Evolutionary conservation across 78 protist genomes (phyloP).

Genomic region (Diacronema lutheri): DNA sequence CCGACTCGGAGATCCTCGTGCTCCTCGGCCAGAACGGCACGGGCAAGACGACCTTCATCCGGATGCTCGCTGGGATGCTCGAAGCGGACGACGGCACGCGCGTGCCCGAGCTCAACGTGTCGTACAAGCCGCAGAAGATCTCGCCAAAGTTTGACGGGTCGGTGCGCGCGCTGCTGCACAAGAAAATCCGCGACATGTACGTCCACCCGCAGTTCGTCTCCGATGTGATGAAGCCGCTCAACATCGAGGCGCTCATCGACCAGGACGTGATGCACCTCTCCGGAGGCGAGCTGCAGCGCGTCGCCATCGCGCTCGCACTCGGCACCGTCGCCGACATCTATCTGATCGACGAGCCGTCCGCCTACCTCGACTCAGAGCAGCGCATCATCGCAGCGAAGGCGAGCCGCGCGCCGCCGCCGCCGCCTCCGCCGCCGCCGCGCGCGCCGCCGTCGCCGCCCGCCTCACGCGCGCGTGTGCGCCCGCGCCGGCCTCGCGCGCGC

Average conservation of each 20-base stretch:
- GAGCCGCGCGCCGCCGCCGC: too few species aligned
- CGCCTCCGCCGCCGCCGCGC: too few species aligned
- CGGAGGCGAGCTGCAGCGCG: constrained; percentile 99
- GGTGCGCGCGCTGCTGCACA: constrained; percentile 81
- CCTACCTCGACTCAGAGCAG: constrained; percentile 99
- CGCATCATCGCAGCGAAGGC: constrained; percentile 90
- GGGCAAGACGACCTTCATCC: constrained; percentile 99
- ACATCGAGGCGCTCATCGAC: constrained; percentile 84
- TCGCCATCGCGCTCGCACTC: constrained; percentile 90
- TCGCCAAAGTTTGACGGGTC: constrained; percentile 85
- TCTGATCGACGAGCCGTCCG: constrained; percentile 99
- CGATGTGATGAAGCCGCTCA: constrained; percentile 95
- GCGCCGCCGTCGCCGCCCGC: too few species aligned
- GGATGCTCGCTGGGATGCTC: constrained; percentile 67
- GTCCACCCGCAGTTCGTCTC: constrained; percentile 93
- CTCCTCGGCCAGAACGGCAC: constrained; percentile 99
- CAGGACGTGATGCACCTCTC: constrained; percentile 82
- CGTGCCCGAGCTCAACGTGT: constrained; percentile 86
- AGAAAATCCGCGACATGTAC: constrained; percentile 76
- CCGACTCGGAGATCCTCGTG: constrained; percentile 93
- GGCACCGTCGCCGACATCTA: constrained; percentile 98
- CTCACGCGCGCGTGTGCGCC: too few species aligned
- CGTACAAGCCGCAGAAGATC: constrained; percentile 98
- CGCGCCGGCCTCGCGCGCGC: too few species aligned
- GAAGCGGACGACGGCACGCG: constrained; percentile 14